Conservation (phyloP, 176 grass and related monocot species). For the Rhynchospora pubera region DNA sequence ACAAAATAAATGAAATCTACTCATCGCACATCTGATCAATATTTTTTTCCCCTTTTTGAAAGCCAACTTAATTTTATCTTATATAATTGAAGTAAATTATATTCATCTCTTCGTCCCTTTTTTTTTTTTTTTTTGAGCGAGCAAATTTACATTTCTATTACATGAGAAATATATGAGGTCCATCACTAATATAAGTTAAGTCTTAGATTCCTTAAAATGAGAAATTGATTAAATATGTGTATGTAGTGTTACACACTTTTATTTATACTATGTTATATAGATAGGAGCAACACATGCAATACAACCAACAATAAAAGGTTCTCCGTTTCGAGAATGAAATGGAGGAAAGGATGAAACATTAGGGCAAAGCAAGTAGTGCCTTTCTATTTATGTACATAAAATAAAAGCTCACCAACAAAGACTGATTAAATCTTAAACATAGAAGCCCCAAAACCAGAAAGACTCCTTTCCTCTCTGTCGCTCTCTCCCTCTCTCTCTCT, state of each 20-base stretch:
- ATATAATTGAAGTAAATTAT: no score
- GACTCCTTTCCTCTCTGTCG: slow-evolving; percentile 11
- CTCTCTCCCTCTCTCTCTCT: neutral
- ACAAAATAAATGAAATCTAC: no score
- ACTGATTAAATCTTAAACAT: slow-evolving; percentile 9
- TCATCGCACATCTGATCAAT: no score
- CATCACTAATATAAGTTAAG: neutral
- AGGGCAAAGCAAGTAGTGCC: slow-evolving; percentile 8
- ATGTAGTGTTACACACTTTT: neutral
- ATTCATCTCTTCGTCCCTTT: no score
- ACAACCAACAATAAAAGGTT: neutral
- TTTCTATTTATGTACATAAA: slow-evolving; percentile 27
- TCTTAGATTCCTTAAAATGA: neutral
- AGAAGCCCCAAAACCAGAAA: slow-evolving; percentile 24
- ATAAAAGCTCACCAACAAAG: neutral
- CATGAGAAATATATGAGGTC: neutral
- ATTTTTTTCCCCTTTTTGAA: no score
- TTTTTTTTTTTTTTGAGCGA: no score
- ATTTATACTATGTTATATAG: neutral
- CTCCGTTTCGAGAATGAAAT: neutral
- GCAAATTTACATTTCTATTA: neutral
- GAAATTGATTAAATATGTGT: neutral
- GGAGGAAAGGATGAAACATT: neutral
- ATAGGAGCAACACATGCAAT: neutral
- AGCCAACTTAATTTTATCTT: no score